Evolutionary conservation across 163 green algal species (phyloP).

Genomic region (Coccomyxa subellipsoidea): DNA sequence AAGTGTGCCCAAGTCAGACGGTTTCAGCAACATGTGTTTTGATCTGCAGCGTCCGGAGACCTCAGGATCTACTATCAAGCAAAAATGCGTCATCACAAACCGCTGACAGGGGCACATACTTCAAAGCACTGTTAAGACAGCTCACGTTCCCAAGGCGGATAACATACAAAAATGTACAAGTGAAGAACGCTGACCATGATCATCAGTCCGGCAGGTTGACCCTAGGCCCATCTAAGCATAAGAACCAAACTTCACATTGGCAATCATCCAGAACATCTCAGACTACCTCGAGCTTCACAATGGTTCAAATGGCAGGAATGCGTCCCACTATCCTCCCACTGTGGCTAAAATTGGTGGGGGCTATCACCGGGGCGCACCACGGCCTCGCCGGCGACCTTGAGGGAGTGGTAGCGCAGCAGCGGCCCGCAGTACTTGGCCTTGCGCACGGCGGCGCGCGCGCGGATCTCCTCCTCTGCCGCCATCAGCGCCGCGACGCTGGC

Average conservation of each 20-base stretch:
- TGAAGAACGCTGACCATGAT: no score
- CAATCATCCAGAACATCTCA: no score
- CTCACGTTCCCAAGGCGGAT: no score
- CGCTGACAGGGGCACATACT: not conserved
- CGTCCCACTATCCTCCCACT: no score
- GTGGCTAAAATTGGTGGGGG: no score
- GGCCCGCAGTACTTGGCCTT: constrained; percentile 54
- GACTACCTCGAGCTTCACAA: no score
- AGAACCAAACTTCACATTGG: no score
- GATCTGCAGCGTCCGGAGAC: constrained; percentile 5
- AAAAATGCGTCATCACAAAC: not conserved
- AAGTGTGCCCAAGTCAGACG: not conserved
- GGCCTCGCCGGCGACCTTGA: constrained; percentile 8
- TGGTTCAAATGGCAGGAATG: no score
- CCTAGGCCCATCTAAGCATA: no score
- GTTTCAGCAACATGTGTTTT: constrained; percentile 1
- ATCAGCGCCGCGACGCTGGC: constrained; percentile 50
- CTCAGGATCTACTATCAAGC: constrained; percentile 29
- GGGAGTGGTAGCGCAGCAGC: constrained; percentile 59
- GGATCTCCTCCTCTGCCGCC: constrained; percentile 70
- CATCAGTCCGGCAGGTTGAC: no score
- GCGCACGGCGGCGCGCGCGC: constrained; percentile 57
- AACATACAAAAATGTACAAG: not conserved
- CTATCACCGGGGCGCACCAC: constrained; percentile 25
- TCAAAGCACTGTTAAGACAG: not conserved